Evolutionary conservation across 2,329 filamentous ascomycete genomes (phyloP).

Genomic region (Monosporascus sp.): DNA sequence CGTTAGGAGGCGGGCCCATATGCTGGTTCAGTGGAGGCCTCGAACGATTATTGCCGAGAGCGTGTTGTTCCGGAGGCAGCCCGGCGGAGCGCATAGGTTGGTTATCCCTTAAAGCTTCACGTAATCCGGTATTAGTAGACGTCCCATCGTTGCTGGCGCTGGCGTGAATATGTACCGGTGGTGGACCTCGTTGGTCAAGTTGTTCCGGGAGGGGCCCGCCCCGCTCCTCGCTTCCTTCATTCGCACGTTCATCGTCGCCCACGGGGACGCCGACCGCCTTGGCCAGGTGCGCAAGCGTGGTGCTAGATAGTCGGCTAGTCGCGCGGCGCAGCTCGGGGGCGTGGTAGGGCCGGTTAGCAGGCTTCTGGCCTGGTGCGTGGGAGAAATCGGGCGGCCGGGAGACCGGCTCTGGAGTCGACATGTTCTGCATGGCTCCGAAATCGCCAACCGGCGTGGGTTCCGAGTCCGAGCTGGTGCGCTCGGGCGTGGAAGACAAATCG

Average conservation of each 20-base stretch:
- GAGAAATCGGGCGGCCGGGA: slow-evolving; percentile 72
- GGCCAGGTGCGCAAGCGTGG: slow-evolving; percentile 74
- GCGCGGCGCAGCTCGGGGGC: slow-evolving; percentile 74
- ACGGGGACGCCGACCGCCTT: slow-evolving; percentile 55
- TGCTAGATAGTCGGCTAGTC: slow-evolving; percentile 76
- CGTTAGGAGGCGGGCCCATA: slow-evolving; percentile 23
- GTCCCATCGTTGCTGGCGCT: slow-evolving; percentile 40
- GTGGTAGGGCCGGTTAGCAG: slow-evolving; percentile 64
- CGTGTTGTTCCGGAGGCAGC: slow-evolving; percentile 36
- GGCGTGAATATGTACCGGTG: slow-evolving; percentile 45
- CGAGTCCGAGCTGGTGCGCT: slow-evolving; percentile 53
- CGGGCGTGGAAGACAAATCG: slow-evolving; percentile 43
- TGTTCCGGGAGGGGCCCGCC: slow-evolving; percentile 26
- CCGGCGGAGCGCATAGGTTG: slow-evolving; percentile 31
- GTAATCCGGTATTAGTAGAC: slow-evolving; percentile 51
- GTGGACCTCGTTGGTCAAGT: slow-evolving; percentile 35
- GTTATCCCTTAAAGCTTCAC: slow-evolving; percentile 44
- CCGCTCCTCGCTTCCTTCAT: slow-evolving; percentile 27
- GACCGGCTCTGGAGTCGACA: slow-evolving; percentile 70
- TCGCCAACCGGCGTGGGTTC: slow-evolving; percentile 46
- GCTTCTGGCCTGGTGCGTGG: slow-evolving; percentile 67
- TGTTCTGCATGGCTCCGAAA: slow-evolving; percentile 48
- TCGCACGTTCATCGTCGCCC: slow-evolving; percentile 24
- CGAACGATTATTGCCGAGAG: slow-evolving; percentile 36
- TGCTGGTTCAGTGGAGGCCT: slow-evolving; percentile 39